Base-by-base conservation (phyloP, 1,284 basidiomycete species). In the Erythrobasidium hasegawianum region DNA sequence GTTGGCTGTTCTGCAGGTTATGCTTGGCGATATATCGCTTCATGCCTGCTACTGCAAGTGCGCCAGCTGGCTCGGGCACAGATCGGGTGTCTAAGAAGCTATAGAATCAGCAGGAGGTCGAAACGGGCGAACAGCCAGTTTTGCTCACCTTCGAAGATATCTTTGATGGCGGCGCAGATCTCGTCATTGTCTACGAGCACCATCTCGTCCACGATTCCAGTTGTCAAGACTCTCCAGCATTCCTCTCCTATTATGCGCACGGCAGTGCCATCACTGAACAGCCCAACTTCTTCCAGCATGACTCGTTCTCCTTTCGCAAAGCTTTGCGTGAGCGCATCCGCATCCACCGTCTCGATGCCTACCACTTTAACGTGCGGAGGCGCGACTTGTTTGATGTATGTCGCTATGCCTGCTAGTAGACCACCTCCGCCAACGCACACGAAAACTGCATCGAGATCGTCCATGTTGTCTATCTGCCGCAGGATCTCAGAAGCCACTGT, bases 181-280 rank as follows among this genome's bases (percentile, higher is more conserved):
- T 96, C 96, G 75, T 99, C 96, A 71, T 96, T 98, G 76, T 88
- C 85, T 20, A 89, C 90, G 71, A 88, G 83, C 47, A 94, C 85
- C 38, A 98, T 80, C 9, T 85, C 87, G 74, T 97, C 92, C n/a
- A 97, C 78, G 20, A 90, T 80, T 57, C 88, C 81, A 75, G 88
- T 82, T 79, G 94, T 97, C 69, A 99, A 84, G 2, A 65, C 27
- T 68, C 96, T 84, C 80, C 97, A 97, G 1, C 90, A 87, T 76
- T 98, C 96, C 77, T 88, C 89, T 10, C 96, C 96, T 0, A 98
- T 93, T 54, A 95, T 84, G 75, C 90, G 87, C n/a, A 98, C 96
- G 0, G 96, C 96, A 0, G 96, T 99, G n/a, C 96, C 96, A 76
- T 99, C 96, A 68, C 88, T 89, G 77, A 99, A 99, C 1, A 94